Evolutionary conservation across 192 early-diverging fungal genomes (phyloP).

Genomic region (Paraglomus occultum): DNA sequence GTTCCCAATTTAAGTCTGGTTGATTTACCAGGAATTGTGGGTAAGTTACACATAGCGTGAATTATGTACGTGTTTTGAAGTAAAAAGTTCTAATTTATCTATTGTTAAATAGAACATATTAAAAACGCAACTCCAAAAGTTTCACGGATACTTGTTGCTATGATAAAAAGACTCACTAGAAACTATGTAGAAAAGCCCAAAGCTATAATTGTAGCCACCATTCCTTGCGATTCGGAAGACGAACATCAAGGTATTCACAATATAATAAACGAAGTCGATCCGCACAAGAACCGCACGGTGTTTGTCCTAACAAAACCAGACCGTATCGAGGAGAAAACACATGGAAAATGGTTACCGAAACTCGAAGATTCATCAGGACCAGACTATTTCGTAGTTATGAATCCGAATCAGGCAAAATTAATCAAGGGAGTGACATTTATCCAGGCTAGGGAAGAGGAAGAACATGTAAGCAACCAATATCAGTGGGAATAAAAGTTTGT

Average conservation of each 20-base stretch:
- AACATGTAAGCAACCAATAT: too few relatives aligned
- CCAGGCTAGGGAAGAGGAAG: too few relatives aligned
- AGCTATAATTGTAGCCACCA: constrained; percentile 55
- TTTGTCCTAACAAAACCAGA: constrained; percentile 65
- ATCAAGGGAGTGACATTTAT: too few relatives aligned
- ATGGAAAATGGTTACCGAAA: constrained; percentile 52
- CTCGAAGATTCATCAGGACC: too few relatives aligned
- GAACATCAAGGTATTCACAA: constrained; percentile 57
- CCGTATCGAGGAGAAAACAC: constrained; percentile 53
- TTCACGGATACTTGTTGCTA: too few relatives aligned
- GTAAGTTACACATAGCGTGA: constrained; percentile 43
- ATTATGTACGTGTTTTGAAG: too few relatives aligned
- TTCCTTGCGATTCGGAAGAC: constrained; percentile 60
- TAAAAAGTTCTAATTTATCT: background rate
- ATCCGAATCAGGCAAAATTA: too few relatives aligned
- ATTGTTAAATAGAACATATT: constrained; percentile 3
- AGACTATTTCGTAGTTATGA: too few relatives aligned
- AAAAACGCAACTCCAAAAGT: constrained; percentile 22
- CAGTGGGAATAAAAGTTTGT: too few relatives aligned
- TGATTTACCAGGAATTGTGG: constrained; percentile 61
- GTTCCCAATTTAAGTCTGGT: constrained; percentile 55
- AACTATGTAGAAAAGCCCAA: constrained; percentile 46
- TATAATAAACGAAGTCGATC: constrained; percentile 53
- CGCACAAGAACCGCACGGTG: constrained; percentile 48
- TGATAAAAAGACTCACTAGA: constrained; percentile 46